These are phyloP conservation scores for Phytophthora boehmeriae DNA, from an alignment of 352 stramenopile species.

Conservation along the genomic window DNA sequence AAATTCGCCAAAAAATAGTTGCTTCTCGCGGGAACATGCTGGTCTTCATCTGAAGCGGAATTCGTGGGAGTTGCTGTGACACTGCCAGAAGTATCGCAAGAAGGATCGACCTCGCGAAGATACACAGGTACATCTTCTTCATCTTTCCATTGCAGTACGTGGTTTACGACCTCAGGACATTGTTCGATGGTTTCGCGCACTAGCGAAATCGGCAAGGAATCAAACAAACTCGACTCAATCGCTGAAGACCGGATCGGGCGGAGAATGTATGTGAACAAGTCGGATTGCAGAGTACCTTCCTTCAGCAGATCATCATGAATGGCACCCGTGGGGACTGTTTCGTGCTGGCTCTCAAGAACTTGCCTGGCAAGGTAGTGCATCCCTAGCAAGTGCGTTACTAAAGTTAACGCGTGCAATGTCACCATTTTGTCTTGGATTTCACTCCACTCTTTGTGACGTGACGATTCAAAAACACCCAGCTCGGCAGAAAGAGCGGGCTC, in stretches of 20 bases:
- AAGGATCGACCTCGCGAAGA: conserved; percentile 41
- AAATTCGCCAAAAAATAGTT: conserved; percentile 42
- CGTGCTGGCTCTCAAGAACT: conserved; percentile 1
- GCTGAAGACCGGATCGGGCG: conserved; percentile 78
- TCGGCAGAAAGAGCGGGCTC: conserved; percentile 10
- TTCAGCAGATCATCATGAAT: conserved; percentile 46
- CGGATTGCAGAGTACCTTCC: conserved; percentile 51
- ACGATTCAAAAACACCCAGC: conserved; percentile 49
- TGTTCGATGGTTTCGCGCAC: conserved; percentile 80
- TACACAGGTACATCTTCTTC: conserved; percentile 60
- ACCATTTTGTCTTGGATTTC: conserved; percentile 56
- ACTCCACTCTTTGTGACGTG: conserved; percentile 55
- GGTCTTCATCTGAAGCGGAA: background rate
- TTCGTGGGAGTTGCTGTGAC: background rate
- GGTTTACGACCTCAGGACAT: conserved; percentile 78
- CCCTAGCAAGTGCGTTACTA: conserved; percentile 64
- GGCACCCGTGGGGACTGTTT: background rate
- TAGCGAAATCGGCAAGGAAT: conserved; percentile 75
- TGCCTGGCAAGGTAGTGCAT: conserved; percentile 56
- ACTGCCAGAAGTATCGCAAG: conserved; percentile 5
- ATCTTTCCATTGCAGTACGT: conserved; percentile 80
- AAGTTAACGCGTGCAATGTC: conserved; percentile 57
- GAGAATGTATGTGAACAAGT: conserved; percentile 83
- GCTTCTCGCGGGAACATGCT: conserved; percentile 11
- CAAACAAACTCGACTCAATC: conserved; percentile 79